Percentiles rank a stretch among this genome's conserved stretches.
These are phyloP conservation scores for Byssoonygena ceratinophila DNA, from an alignment of 2,329 filamentous ascomycete genomes.

Conservation along the genomic window DNA sequence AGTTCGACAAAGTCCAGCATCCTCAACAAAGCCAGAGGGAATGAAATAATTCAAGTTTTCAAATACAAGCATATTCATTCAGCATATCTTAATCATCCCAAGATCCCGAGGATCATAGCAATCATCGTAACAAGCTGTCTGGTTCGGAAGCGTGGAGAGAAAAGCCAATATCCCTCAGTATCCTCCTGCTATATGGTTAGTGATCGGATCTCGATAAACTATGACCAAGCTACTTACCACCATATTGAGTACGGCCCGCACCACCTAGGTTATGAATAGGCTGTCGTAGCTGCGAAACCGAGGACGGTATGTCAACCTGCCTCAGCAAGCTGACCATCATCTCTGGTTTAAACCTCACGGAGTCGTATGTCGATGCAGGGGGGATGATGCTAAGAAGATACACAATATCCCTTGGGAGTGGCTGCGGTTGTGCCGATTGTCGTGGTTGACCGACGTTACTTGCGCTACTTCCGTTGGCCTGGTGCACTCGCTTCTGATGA, in stretches of 20 bases:
- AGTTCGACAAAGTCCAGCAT: background rate
- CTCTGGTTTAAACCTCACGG: slow-evolving; percentile 57
- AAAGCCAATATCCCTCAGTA: background rate
- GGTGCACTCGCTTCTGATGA: slow-evolving; percentile 50
- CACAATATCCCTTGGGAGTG: slow-evolving; percentile 59
- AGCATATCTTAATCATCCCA: background rate
- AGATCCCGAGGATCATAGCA: background rate
- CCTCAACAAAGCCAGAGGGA: background rate
- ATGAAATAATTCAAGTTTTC: background rate
- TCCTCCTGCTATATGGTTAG: background rate
- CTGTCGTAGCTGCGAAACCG: slow-evolving; percentile 30
- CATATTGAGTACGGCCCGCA: slow-evolving; percentile 24
- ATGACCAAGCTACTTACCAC: slow-evolving; percentile 23
- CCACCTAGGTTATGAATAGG: slow-evolving; percentile 27
- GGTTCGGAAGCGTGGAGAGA: background rate
- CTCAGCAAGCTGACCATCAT: slow-evolving; percentile 64
- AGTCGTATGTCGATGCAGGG: slow-evolving; percentile 59
- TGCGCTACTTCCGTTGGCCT: slow-evolving; percentile 21
- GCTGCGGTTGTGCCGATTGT: slow-evolving; percentile 48
- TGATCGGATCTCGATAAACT: background rate
- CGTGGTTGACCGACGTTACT: slow-evolving; percentile 32
- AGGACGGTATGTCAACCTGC: slow-evolving; percentile 54
- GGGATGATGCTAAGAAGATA: slow-evolving; percentile 63
- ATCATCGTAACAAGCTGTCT: background rate
- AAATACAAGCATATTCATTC: slow-evolving; percentile 2